Percentiles rank a stretch among this genome's conserved stretches.
Evolutionary conservation across 1,139 yeast species (phyloP).

Genomic region (Arxiozyma slooffiae): DNA sequence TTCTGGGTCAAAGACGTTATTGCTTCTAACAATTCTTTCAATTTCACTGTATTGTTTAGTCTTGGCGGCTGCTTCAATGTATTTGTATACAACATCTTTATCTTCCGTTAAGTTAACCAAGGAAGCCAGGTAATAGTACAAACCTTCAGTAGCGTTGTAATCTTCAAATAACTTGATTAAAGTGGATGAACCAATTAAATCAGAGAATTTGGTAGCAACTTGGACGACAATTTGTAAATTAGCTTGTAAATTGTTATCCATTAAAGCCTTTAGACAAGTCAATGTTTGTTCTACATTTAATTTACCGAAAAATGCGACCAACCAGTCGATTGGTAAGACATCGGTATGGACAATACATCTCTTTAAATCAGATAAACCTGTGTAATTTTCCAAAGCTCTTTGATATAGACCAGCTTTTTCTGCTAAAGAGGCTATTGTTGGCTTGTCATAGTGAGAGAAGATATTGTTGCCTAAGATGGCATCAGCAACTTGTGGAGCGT

Average conservation of each 20-base stretch:
- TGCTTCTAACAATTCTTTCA: constrained; percentile 90
- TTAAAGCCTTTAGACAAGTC: constrained; percentile 77
- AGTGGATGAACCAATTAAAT: constrained; percentile 76
- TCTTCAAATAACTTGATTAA: constrained; percentile 89
- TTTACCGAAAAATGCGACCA: constrained; percentile 85
- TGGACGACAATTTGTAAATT: constrained; percentile 90
- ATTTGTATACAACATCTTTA: constrained; percentile 89
- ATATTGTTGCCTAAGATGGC: constrained; percentile 93
- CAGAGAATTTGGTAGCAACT: constrained; percentile 94
- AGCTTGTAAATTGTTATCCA: constrained; percentile 71
- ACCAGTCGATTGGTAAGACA: constrained; percentile 86
- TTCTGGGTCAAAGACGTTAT: constrained; percentile 90
- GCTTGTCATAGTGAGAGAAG: constrained; percentile 92
- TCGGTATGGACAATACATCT: constrained; percentile 86
- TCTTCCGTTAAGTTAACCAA: constrained; percentile 91
- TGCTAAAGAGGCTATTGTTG: constrained; percentile 82
- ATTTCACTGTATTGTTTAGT: constrained; percentile 87
- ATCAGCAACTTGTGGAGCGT: constrained; percentile 99
- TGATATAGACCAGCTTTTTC: constrained; percentile 92
- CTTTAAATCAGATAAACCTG: constrained; percentile 88
- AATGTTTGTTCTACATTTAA: constrained; percentile 89
- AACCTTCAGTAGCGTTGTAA: constrained; percentile 83
- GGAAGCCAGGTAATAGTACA: constrained; percentile 85
- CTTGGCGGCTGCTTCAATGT: constrained; percentile 87
- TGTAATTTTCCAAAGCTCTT: constrained; percentile 92